These are phyloP conservation scores for Puccinia hordei DNA, from an alignment of 1,284 basidiomycete genomes.

Conservation along the genomic window DNA sequence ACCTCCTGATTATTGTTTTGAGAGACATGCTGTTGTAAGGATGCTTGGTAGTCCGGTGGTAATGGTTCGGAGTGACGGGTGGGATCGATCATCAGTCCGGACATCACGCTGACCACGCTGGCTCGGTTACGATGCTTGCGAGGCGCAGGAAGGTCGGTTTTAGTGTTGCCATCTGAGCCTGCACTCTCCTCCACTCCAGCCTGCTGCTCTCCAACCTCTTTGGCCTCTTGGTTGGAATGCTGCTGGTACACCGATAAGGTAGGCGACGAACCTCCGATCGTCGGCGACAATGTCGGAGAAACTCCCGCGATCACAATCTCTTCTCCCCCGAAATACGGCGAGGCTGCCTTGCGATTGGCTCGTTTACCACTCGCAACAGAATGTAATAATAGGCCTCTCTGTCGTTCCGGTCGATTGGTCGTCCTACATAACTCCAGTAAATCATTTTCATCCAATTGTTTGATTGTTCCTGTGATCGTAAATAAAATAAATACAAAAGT, in stretches of 20 bases:
- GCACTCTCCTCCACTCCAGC: constrained; percentile 51
- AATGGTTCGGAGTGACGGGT: constrained; percentile 59
- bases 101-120: constrained; percentile 89
- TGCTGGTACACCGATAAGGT: constrained; percentile 36
- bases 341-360: constrained; percentile 60
- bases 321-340: constrained; percentile 67
- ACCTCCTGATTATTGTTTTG: not conserved
- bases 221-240: constrained; percentile 43
- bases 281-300: constrained; percentile 56
- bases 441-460: constrained; percentile 78
- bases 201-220: constrained; percentile 57
- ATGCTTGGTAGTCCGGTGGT: constrained; percentile 47
- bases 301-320: constrained; percentile 60
- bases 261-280: constrained; percentile 22
- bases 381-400: constrained; percentile 68
- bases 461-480: constrained; percentile 53
- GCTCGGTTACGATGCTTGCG: constrained; percentile 81
- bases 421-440: constrained; percentile 82
- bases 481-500: not conserved
- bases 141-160: constrained; percentile 12
- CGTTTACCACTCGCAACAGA: constrained; percentile 54
- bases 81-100: constrained; percentile 70
- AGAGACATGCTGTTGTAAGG: constrained; percentile 27
- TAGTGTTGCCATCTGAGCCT: not conserved
- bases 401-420: constrained; percentile 73